phyloP scores from a whole-genome alignment of 139 green algal species.

The Picocystis salinarum region DNA sequence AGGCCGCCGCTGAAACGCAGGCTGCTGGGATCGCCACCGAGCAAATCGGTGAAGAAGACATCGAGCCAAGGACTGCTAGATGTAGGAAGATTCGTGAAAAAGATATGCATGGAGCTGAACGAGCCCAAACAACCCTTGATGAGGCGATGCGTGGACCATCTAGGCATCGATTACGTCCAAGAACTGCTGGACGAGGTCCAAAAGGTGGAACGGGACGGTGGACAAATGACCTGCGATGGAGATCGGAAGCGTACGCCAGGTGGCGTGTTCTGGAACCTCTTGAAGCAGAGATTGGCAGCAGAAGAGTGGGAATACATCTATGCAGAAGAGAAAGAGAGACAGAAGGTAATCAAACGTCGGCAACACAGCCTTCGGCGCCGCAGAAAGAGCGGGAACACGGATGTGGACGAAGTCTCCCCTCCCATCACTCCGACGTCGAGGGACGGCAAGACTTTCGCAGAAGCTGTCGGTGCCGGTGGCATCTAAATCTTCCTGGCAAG shows the following conservation, averaged over 20 bases:
- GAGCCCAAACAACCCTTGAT: conserved; percentile 10
- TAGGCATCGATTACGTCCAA: neutral
- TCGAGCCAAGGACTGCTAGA: too few species aligned
- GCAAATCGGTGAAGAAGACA: too few species aligned
- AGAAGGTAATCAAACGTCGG: too few species aligned
- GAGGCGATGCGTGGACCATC: conserved; percentile 1
- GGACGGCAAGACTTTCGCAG: too few species aligned
- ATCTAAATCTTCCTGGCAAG: too few species aligned
- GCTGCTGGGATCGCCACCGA: too few species aligned
- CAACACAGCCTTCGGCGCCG: too few species aligned
- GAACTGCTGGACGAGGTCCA: conserved; percentile 2
- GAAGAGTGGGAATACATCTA: conserved; percentile 17
- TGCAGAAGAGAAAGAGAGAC: conserved; percentile 13
- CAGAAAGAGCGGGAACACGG: too few species aligned
- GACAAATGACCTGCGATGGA: conserved; percentile 15
- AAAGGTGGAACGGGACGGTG: conserved; percentile 12
- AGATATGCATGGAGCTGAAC: neutral
- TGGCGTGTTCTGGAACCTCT: conserved; percentile 22
- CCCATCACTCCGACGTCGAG: too few species aligned
- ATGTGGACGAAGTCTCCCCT: too few species aligned
- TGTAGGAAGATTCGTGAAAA: neutral
- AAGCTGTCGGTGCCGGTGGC: too few species aligned
- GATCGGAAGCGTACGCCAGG: conserved; percentile 10
- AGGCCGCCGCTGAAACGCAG: too few species aligned
- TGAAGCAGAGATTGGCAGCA: conserved; percentile 6